These are phyloP conservation scores for Pyricularia pennisetigena DNA, from an alignment of 2,329 filamentous ascomycete genomes.

Conservation along the genomic window DNA sequence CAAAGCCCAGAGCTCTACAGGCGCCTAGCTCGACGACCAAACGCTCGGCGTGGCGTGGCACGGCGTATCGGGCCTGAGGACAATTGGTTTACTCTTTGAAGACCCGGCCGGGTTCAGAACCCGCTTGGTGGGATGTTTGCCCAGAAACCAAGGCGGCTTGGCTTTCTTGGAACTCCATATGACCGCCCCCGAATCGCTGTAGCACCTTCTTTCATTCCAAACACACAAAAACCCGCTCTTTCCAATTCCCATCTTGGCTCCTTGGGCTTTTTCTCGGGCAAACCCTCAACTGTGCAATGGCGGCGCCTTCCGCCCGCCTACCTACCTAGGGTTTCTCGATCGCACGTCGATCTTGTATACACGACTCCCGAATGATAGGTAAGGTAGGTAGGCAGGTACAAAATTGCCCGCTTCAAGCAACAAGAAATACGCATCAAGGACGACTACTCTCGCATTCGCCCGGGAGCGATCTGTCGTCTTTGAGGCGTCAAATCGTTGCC, in stretches of 20 bases:
- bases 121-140: conserved; percentile 4
- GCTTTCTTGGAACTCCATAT: conserved; percentile 5
- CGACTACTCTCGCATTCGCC: neutral
- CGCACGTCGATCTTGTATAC: neutral
- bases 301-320: neutral
- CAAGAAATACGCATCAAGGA: neutral
- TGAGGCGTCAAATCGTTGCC: neutral
- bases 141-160: conserved; percentile 3
- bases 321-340: neutral
- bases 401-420: neutral
- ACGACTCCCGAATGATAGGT: neutral
- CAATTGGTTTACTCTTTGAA: neutral
- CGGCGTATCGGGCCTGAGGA: neutral
- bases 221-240: neutral
- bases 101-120: neutral
- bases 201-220: neutral
- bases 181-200: neutral
- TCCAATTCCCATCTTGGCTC: neutral
- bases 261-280: neutral
- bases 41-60: neutral
- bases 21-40: neutral
- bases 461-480: neutral
- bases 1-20: neutral
- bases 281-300: neutral
- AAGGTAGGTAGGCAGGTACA: neutral